Evolutionary conservation across 352 stramenopile species (phyloP).

Genomic region (Sclerospora graminicola): DNA sequence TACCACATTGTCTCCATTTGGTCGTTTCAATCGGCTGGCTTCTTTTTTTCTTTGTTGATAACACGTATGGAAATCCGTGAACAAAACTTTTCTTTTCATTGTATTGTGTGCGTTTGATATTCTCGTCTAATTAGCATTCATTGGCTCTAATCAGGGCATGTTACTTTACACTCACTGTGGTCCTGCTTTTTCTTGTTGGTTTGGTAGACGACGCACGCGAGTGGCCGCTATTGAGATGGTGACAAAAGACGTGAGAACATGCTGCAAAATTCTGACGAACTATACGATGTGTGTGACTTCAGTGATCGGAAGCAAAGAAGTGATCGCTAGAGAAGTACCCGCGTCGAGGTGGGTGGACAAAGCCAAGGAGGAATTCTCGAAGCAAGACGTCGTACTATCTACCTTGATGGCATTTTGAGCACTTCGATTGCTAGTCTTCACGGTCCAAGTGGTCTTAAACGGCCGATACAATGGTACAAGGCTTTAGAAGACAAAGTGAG

Average conservation of each 20-base stretch:
- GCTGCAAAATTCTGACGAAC: no score
- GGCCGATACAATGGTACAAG: no score
- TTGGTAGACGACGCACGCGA: no score
- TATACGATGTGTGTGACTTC: no score
- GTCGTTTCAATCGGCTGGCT: no score
- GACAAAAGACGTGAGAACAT: no score
- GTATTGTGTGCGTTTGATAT: constrained; percentile 20
- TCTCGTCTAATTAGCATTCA: no score
- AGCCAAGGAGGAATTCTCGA: no score
- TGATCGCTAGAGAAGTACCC: constrained; percentile 1
- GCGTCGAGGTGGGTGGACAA: constrained; percentile 28
- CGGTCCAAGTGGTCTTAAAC: no score
- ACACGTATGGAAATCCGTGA: constrained; percentile 2
- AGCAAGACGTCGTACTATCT: constrained; percentile 34
- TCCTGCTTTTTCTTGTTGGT: no score
- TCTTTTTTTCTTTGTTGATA: neutral
- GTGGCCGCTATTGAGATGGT: no score
- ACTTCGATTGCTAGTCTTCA: constrained; percentile 18
- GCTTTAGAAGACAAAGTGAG: neutral
- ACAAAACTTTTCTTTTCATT: constrained; percentile 38
- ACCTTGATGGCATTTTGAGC: constrained; percentile 25
- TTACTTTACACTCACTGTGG: neutral
- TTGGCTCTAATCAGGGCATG: neutral
- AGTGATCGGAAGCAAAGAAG: constrained; percentile 6
- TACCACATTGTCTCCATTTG: constrained; percentile 2